Conservation (phyloP, 305 asterid genomes). For the Solanum hybrid region DNA sequence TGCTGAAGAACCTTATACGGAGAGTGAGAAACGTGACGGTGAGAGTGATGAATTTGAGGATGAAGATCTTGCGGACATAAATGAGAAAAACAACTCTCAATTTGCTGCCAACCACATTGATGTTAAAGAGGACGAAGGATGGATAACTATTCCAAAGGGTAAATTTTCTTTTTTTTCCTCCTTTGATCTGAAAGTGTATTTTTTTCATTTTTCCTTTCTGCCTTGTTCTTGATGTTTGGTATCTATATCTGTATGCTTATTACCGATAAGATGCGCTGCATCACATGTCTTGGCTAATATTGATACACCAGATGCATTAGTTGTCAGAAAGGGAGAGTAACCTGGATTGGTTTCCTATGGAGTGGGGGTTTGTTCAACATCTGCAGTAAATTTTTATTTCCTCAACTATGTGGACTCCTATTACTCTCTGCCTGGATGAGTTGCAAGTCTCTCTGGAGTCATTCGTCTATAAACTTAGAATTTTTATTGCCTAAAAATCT, state of each 20-base stretch:
- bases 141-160: slow-evolving; percentile 69
- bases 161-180: slow-evolving; percentile 19
- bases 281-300: background rate
- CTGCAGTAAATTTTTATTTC: background rate
- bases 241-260: background rate
- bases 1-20: slow-evolving; percentile 43
- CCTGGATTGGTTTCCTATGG: background rate
- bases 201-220: background rate
- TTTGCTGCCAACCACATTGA: slow-evolving; percentile 42
- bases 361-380: background rate
- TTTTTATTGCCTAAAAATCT: background rate
- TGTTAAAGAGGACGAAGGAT: slow-evolving; percentile 71
- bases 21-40: slow-evolving; percentile 12
- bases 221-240: background rate
- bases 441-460: background rate
- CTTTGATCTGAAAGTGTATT: background rate
- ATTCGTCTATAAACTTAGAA: background rate
- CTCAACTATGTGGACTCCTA: background rate
- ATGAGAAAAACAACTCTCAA: slow-evolving; percentile 23
- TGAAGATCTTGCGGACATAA: slow-evolving; percentile 20
- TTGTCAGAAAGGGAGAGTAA: background rate
- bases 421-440: background rate
- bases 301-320: background rate
- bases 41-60: slow-evolving; percentile 13
- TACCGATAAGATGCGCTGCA: background rate